Evolutionary conservation across 768 basidiomycete genomes (phyloP), one percentile per base, ranked within the genome.

Genomic region (Russula sp.): DNA sequence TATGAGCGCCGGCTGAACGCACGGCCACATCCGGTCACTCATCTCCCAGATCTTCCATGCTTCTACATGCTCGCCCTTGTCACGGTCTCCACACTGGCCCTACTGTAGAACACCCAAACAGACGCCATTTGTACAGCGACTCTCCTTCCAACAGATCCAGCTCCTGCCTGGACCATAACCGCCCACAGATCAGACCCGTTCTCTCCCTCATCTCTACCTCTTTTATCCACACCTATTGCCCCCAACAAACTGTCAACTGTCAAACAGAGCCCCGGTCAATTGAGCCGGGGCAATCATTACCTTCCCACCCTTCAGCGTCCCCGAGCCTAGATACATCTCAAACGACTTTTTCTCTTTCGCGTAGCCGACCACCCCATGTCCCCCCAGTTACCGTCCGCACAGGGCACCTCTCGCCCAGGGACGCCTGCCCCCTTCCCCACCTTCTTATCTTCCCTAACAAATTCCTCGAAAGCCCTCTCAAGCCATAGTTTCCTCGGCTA

Each of bases 381-480:
- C 31, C 20, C 13, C 3, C 49, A 59, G 8, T 27, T 22, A 8
- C 44, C 44, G 8, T 51, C 50, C 1, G n/a, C 20, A 6, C 20
- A 37, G 22, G 20, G 4, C 6, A 8, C 53, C 32, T 64, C 63
- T 64, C 63, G 53, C 39, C 47, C 63, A 10, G 37, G 16, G 18
- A n/a, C 63, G 0, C 63, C 63, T 9, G n/a, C 57, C 2, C 62
- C n/a, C 37, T 14, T 59, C 32, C 3, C 31, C 3, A 2, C 13
- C 9, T n/a, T 10, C 32, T 44, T 56, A 27, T 35, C 57, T 10
- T 55, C 39, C 13, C 32, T 32, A 2, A 49, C 40, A 3, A 34
- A 8, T 44, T n/a, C 47, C 59, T 45, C 58, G 47, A n/a, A 59
- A 60, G 4, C 58, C 58, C 18, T 60, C 63, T 22, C 58, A 64